Evolutionary conservation across 306 rosid genomes (phyloP).

Genomic region (Clitoria ternatea): DNA sequence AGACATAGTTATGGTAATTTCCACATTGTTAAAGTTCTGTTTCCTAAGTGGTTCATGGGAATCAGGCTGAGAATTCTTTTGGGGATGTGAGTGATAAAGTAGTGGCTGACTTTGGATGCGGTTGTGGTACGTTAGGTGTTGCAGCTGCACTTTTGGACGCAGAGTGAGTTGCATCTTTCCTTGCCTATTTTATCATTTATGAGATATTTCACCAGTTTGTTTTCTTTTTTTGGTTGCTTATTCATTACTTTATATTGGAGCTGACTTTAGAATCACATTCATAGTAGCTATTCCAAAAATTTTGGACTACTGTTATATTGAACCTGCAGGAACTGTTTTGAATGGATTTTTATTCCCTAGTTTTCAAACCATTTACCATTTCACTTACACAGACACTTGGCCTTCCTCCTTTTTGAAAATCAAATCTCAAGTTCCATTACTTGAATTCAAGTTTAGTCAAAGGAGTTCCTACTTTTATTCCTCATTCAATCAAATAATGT

Average conservation of each 20-base stretch:
- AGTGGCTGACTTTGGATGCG: slow-evolving; percentile 97
- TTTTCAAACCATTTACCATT: neutral
- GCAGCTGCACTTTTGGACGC: slow-evolving; percentile 88
- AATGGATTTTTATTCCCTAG: slow-evolving; percentile 8
- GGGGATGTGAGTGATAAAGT: slow-evolving; percentile 78
- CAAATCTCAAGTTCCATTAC: neutral
- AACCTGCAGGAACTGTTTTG: neutral
- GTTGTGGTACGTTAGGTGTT: slow-evolving; percentile 83
- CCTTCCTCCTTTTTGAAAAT: neutral
- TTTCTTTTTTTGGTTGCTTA: neutral
- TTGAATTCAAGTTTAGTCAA: neutral
- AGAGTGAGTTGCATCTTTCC: slow-evolving; percentile 59
- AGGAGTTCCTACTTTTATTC: neutral
- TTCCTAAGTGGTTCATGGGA: slow-evolving; percentile 11
- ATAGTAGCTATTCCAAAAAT: neutral
- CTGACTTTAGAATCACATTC: neutral
- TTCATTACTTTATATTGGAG: neutral
- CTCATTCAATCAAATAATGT: neutral
- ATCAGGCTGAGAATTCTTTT: slow-evolving; percentile 92
- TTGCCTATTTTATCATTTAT: neutral
- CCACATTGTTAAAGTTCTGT: slow-evolving; percentile 13
- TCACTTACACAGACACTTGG: neutral
- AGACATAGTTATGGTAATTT: neutral
- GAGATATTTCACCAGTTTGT: neutral
- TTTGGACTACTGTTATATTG: slow-evolving; percentile 6